Conservation (phyloP, 495 filamentous ascomycete species). For the Saxophila tyrrhenica region DNA sequence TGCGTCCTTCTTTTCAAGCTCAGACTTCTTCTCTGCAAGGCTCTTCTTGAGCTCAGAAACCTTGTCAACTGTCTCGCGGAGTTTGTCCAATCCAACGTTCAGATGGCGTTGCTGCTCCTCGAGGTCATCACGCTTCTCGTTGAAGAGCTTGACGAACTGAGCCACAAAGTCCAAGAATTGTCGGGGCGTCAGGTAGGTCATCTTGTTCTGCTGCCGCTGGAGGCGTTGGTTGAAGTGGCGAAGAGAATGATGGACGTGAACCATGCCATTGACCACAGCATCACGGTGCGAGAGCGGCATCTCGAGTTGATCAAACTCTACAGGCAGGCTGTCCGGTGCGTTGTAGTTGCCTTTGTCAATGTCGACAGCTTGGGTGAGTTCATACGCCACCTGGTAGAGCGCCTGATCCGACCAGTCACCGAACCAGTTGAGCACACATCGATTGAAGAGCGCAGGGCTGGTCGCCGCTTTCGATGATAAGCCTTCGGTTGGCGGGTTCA, state of each 20-base stretch:
- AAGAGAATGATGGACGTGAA: conserved; percentile 92
- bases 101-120: conserved; percentile 97
- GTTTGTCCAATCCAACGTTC: conserved; percentile 93
- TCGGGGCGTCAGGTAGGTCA: conserved; percentile 85
- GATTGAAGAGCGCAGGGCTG: conserved; percentile 94
- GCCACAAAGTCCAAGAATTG: conserved; percentile 98
- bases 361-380: conserved; percentile 91
- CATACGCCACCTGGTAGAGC: conserved; percentile 92
- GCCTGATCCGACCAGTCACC: conserved; percentile 99
- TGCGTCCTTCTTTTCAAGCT: conserved; percentile 84
- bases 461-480: conserved; percentile 92
- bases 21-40: conserved; percentile 83
- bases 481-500: conserved; percentile 98
- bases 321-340: conserved; percentile 83
- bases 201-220: conserved; percentile 77
- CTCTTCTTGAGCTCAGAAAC: conserved; percentile 82
- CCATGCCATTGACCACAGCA: conserved; percentile 91
- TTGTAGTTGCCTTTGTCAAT: conserved; percentile 73
- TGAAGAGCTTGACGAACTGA: conserved; percentile 94
- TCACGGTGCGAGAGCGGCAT: conserved; percentile 84
- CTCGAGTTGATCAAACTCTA: conserved; percentile 74
- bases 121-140: conserved; percentile 94
- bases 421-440: conserved; percentile 99
- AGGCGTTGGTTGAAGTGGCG: conserved; percentile 81
- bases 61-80: conserved; percentile 97